These are phyloP conservation scores for Trichoderma oligosporum DNA, from an alignment of 2,329 filamentous ascomycete species.

Conservation along the genomic window DNA sequence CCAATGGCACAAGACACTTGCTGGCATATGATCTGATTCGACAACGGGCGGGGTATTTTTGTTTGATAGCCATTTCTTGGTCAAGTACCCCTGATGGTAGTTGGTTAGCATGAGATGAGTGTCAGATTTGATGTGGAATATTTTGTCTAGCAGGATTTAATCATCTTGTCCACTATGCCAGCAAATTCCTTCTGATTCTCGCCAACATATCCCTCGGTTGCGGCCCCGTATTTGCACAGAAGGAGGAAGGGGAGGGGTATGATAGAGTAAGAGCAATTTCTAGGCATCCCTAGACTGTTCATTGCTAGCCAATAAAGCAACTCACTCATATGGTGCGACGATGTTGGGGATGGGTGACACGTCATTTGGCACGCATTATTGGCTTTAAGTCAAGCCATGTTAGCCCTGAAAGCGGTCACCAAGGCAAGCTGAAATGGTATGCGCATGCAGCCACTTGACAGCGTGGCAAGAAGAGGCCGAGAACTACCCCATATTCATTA, in stretches of 20 bases:
- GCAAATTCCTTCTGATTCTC: neutral
- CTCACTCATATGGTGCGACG: constrained; percentile 25
- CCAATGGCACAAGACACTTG: too few species aligned
- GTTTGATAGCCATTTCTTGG: too few species aligned
- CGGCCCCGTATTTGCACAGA: neutral
- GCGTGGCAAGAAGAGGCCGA: constrained; percentile 7
- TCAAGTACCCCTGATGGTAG: too few species aligned
- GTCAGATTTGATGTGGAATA: too few species aligned
- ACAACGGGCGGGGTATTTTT: too few species aligned
- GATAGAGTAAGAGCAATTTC: neutral
- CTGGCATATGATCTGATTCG: too few species aligned
- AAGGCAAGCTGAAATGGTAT: constrained; percentile 20
- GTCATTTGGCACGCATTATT: constrained; percentile 22
- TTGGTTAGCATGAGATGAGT: too few species aligned
- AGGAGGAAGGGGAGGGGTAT: too few species aligned
- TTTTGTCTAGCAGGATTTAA: too few species aligned
- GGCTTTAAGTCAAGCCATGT: neutral
- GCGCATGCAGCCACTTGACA: constrained; percentile 21
- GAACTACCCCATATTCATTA: neutral
- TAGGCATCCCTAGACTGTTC: constrained; percentile 17
- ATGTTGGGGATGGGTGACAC: constrained; percentile 26
- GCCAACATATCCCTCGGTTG: neutral
- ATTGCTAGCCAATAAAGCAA: constrained; percentile 23
- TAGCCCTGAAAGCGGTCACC: neutral
- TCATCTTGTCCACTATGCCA: neutral